Percentiles rank a stretch among this genome's conserved stretches.
phyloP scores from a whole-genome alignment of 495 filamentous ascomycete genomes.

The Hypoxylon lenormandii region DNA sequence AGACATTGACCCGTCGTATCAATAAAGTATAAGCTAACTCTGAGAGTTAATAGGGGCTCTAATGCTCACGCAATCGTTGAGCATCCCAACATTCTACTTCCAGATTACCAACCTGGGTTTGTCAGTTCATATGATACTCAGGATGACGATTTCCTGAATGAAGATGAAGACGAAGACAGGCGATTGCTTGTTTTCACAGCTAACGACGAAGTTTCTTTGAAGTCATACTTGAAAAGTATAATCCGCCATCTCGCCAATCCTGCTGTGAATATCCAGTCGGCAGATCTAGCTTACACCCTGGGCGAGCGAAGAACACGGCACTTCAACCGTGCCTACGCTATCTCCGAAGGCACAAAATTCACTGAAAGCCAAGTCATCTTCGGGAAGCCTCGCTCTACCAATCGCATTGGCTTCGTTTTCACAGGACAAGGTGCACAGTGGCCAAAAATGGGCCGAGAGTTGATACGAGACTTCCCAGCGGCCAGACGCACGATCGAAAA shows the following conservation, averaged over 20 bases:
- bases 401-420: slow-evolving; percentile 54
- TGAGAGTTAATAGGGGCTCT: too few species aligned
- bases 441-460: slow-evolving; percentile 54
- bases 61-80: slow-evolving; percentile 68
- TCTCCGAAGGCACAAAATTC: too few species aligned
- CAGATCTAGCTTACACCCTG: slow-evolving; percentile 49
- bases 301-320: slow-evolving; percentile 31
- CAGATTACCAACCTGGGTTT: too few species aligned
- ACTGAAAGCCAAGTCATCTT: too few species aligned
- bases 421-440: slow-evolving; percentile 63
- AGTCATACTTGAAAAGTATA: background rate
- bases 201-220: slow-evolving; percentile 26
- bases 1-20: too few species aligned
- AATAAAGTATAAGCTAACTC: too few species aligned
- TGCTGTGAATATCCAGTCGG: background rate
- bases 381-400: slow-evolving; percentile 8
- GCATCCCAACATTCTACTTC: background rate
- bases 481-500: background rate
- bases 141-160: background rate
- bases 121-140: too few species aligned
- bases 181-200: slow-evolving; percentile 37
- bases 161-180: slow-evolving; percentile 5
- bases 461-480: slow-evolving; percentile 27
- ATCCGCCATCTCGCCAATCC: slow-evolving; percentile 1
- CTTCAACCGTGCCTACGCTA: slow-evolving; percentile 36